Percentiles rank a stretch among this genome's conserved stretches.
Evolutionary conservation across 768 basidiomycete species (phyloP).

Genomic region (Pleurotus tuber-regium): DNA sequence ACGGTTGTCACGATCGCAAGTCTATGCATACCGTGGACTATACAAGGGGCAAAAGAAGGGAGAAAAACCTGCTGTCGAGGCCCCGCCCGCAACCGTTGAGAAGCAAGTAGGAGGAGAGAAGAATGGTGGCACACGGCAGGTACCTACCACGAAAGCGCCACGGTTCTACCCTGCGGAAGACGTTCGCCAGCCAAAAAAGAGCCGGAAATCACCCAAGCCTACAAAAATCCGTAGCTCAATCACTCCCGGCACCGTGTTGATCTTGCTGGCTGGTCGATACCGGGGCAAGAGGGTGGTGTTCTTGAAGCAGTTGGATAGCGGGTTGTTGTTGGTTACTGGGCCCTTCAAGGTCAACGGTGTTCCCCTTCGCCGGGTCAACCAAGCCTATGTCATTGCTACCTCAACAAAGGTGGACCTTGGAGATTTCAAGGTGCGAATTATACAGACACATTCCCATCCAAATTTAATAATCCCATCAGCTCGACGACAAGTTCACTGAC

Average conservation of each 20-base stretch:
- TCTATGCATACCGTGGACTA: slow-evolving; percentile 76
- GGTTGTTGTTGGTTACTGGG: slow-evolving; percentile 92
- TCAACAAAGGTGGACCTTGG: slow-evolving; percentile 89
- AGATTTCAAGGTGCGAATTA: slow-evolving; percentile 60
- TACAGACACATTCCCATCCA: slow-evolving; percentile 5
- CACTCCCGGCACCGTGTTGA: slow-evolving; percentile 91
- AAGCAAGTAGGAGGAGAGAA: slow-evolving; percentile 85
- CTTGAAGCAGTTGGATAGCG: slow-evolving; percentile 92
- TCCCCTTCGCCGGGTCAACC: slow-evolving; percentile 95
- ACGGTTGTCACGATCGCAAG: slow-evolving; percentile 79
- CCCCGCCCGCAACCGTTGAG: slow-evolving; percentile 64
- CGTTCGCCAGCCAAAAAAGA: slow-evolving; percentile 86
- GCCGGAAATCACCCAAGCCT: slow-evolving; percentile 82
- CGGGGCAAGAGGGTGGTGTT: slow-evolving; percentile 98
- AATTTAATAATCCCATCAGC: slow-evolving; percentile 35
- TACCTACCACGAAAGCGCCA: slow-evolving; percentile 82
- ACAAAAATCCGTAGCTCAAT: slow-evolving; percentile 82
- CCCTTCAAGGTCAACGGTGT: slow-evolving; percentile 99
- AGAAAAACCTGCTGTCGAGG: slow-evolving; percentile 58
- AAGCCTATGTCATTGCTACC: slow-evolving; percentile 98
- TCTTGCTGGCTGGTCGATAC: slow-evolving; percentile 97
- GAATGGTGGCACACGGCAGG: slow-evolving; percentile 85
- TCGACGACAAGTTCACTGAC: slow-evolving; percentile 91
- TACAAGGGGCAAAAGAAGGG: slow-evolving; percentile 85
- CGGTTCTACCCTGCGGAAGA: slow-evolving; percentile 97